Evolutionary conservation across 108 stramenopile species (phyloP), one percentile per base, ranked within the genome.

Genomic region (Aurantiochytrium sp.): DNA sequence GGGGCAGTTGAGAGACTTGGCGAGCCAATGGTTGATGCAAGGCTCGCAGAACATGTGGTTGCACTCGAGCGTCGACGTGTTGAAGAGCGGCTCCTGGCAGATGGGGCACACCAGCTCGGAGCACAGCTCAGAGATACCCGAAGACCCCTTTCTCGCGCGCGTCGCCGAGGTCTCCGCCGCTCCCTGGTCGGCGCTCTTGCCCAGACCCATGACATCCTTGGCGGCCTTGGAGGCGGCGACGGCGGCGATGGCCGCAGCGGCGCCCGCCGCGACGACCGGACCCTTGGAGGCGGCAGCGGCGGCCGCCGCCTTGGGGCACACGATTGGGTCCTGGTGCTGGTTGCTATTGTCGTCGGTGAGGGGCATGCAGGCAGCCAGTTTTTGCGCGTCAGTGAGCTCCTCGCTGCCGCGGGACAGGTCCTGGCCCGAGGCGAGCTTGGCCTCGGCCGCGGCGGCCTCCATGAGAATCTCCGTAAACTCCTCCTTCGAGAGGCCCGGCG

Each of bases 61-160:
- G 73, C 73, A 81, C 73, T 81, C 73, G 41, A 81, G 42, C 2
- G 73, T 81, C 8, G 39, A 45, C 22, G 73, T 81, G 73, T 4
- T 81, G 10, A 81, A 21, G 39, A 81, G 22, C 12, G 73, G 19
- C 41, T 81, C 73, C 22, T 81, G 73, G 73, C 73, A 81, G 22
- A 81, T 81, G n/a, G 73, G 73, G 45, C 73, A 81, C 41, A 45
- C 45, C 15, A 81, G 42, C 27, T 81, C 73, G n/a, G 41, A 45
- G 22, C 73, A 45, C 1, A 81, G 73, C 37, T 54, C 86, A 15
- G 30, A 4, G 39, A 86, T 31, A 10, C 86, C 42, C 15, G 21
- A 22, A 6, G 59, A 65, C 2, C 27, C 27, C n/a, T 41, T 48
- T 1, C 39, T 6, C n/a, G 73, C 39, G 45, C 42, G 45, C 21